phyloP scores from a whole-genome alignment of 164 flowering plant genomes.

The Warburgia ugandensis region DNA sequence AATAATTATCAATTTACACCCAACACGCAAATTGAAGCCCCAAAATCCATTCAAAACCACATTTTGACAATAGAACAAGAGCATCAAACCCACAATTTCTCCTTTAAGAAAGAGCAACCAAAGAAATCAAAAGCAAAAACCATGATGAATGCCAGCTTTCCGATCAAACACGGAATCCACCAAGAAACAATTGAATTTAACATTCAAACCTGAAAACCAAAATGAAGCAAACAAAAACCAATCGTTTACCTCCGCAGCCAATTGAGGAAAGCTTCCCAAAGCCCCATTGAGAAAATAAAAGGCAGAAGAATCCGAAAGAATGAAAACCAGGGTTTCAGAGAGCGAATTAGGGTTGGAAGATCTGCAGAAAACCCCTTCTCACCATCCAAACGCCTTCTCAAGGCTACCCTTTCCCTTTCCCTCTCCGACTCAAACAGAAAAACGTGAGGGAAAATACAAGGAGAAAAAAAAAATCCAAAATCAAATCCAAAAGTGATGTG shows the following conservation, averaged over 20 bases:
- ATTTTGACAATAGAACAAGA: no score
- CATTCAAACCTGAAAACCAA: not conserved
- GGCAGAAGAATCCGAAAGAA: not conserved
- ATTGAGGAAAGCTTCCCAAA: conserved; percentile 14
- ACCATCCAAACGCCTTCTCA: not conserved
- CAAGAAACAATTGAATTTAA: not conserved
- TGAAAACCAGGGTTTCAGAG: not conserved
- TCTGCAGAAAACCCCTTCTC: not conserved
- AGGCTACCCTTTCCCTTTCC: not conserved
- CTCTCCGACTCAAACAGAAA: not conserved
- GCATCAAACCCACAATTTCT: no score
- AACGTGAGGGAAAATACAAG: conserved; percentile 2
- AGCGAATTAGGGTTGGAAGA: not conserved
- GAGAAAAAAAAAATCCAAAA: no score
- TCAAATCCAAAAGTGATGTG: no score
- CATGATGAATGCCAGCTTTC: not conserved
- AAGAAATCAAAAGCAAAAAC: not conserved
- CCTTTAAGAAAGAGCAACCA: no score
- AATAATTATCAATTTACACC: no score
- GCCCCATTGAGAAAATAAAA: conserved; percentile 6
- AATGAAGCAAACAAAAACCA: not conserved
- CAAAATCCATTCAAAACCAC: no score
- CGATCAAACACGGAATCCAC: not conserved
- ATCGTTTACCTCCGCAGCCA: conserved; percentile 12
- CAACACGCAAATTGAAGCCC: no score